Percentiles rank a stretch among this genome's conserved stretches.
These are phyloP conservation scores for Ambrosia artemisiifolia DNA, from an alignment of 129 eudicot genomes.

Conservation along the genomic window DNA sequence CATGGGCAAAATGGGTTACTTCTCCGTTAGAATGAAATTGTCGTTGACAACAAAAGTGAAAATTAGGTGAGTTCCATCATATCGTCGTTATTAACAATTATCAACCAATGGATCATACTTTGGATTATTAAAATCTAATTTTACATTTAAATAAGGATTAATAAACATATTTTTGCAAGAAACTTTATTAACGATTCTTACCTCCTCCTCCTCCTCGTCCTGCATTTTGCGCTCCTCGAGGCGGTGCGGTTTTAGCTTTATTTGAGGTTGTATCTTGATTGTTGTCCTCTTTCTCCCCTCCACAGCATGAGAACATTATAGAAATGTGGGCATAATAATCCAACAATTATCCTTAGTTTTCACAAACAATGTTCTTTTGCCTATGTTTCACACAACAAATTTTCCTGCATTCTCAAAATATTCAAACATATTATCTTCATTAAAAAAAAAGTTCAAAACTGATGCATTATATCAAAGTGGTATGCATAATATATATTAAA, in stretches of 20 bases:
- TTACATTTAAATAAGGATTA: not conserved
- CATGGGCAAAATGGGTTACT: no score
- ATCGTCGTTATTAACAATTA: no score
- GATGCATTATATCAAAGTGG: not conserved
- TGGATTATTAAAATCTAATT: no score
- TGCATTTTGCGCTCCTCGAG: conserved; percentile 41
- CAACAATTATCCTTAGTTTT: conserved; percentile 12
- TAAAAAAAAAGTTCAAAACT: not conserved
- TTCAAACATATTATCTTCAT: not conserved
- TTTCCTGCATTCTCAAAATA: conserved; percentile 22
- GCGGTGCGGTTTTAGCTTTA: conserved; percentile 52
- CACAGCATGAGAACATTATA: conserved; percentile 63
- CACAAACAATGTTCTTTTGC: not conserved
- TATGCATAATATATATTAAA: not conserved
- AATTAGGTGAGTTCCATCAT: no score
- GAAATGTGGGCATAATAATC: conserved; percentile 23
- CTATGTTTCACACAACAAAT: not conserved
- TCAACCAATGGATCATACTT: no score
- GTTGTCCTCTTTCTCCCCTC: conserved; percentile 61
- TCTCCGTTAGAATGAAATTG: no score
- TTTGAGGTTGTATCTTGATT: conserved; percentile 37
- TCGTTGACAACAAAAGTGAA: no score
- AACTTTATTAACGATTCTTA: not conserved
- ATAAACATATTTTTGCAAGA: not conserved
- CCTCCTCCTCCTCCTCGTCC: conserved; percentile 28